Base-by-base conservation (phyloP, 1,139 yeast genomes). In the Lodderomyces oxycetoniae region DNA sequence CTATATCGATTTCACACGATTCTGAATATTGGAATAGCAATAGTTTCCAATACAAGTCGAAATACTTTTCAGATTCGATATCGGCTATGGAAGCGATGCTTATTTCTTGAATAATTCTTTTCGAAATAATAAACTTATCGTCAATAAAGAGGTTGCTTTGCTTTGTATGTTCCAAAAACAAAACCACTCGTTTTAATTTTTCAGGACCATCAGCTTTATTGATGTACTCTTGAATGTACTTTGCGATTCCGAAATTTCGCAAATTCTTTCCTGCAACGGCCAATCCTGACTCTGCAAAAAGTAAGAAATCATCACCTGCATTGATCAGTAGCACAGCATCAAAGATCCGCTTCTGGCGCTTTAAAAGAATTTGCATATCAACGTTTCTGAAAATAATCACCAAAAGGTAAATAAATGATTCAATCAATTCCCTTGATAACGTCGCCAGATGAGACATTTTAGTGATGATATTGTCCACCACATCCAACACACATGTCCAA, bases 321-420 rank as follows among this genome's bases (percentile, higher is more conserved):
- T 64, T 55, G 11, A 60, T 45, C 2, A 45, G 41, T 22, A 53
- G 39, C 33, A 68, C 50, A 26, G 58, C 56, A 4, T 65, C 63
- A 38, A 72, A 61, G 15, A 75, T 46, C n/a, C 46, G 42, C 28
- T 62, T 60, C 48, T 78, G 79, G 34, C 53, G 55, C 42, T 64
- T 71, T 2, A 78, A 69, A 33, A 81, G 56, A 3, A 61, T 56
- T 33, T 65, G 61, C n/a, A 71, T 50, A 28, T 76, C 79, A 43
- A 77, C 63, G 47, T 83, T 83, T 63, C 89, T 76, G 35, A 79
- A 53, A 9, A 77, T 43, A 4, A 74, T 57, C 1, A 76, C 57
- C 31, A 72, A 61, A 28, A 74, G 53, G 43, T 67, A 72, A 9
- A 61, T 53, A 32, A 68, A 43, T 0, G 68, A 51, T 38, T 66